These are phyloP conservation scores for Cyclotella choctawhatcheeana DNA, from an alignment of 108 stramenopile genomes.

Conservation along the genomic window DNA sequence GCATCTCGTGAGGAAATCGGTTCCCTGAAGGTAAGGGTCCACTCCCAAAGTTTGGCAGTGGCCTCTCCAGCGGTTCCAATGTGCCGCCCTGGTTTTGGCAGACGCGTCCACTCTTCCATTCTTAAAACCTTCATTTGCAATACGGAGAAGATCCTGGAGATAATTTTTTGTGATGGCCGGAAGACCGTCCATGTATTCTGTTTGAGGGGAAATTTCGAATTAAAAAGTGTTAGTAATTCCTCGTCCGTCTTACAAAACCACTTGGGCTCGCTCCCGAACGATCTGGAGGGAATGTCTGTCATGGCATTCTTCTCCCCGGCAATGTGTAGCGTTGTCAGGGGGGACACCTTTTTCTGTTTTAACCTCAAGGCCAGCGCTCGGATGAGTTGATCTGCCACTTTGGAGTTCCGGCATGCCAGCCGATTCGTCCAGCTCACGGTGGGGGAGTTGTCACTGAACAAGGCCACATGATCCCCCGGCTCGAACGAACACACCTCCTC, in stretches of 20 bases:
- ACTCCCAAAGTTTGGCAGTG: constrained; percentile 11
- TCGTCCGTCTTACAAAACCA: constrained; percentile 1
- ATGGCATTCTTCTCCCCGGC: background rate
- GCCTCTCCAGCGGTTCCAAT: constrained; percentile 1
- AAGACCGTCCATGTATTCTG: constrained; percentile 11
- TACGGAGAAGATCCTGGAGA: background rate
- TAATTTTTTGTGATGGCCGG: background rate
- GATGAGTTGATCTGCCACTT: background rate
- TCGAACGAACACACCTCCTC: background rate
- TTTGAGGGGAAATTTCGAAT: background rate
- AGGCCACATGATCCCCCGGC: background rate
- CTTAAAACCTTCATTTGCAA: constrained; percentile 4
- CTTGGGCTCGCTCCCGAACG: background rate
- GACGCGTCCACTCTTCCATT: constrained; percentile 19
- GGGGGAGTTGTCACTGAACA: constrained; percentile 8
- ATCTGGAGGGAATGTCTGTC: constrained; percentile 12
- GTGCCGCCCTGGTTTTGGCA: background rate
- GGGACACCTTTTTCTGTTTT: background rate
- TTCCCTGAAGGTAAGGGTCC: constrained; percentile 19
- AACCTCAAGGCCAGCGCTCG: constrained; percentile 7
- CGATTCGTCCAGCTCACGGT: background rate
- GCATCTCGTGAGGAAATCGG: background rate
- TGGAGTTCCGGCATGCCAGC: background rate
- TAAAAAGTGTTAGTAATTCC: background rate
- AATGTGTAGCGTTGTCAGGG: constrained; percentile 3